Percentiles rank a stretch among this genome's conserved stretches.
phyloP scores from a whole-genome alignment of 768 basidiomycete species.

The Boletus vermiculosoides region DNA sequence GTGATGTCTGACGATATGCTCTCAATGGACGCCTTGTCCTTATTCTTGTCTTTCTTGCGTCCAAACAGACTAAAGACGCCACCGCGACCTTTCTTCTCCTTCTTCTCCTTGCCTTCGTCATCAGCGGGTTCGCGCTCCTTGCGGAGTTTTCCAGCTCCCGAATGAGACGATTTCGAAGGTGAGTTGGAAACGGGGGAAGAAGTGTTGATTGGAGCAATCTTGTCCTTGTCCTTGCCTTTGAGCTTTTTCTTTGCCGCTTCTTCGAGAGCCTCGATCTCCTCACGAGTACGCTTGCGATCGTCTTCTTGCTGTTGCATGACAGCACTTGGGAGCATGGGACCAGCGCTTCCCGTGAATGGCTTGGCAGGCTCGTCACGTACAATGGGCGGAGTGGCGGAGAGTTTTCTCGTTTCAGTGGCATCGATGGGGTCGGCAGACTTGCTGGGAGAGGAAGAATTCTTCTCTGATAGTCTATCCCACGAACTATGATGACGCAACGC shows the following conservation, averaged over 20 bases:
- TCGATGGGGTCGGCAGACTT: constrained; percentile 63
- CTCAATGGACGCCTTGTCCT: constrained; percentile 53
- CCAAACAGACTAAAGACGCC: constrained; percentile 79
- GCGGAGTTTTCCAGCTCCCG: constrained; percentile 37
- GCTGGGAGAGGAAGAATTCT: constrained; percentile 23
- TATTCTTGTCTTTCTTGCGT: constrained; percentile 73
- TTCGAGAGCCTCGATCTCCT: constrained; percentile 47
- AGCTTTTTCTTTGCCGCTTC: constrained; percentile 49
- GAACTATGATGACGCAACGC: constrained; percentile 44
- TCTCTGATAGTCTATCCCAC: constrained; percentile 45
- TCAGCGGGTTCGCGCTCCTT: constrained; percentile 46
- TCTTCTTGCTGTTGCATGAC: constrained; percentile 49
- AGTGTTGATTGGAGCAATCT: constrained; percentile 33
- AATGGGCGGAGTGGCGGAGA: constrained; percentile 76
- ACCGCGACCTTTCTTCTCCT: constrained; percentile 63
- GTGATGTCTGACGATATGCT: constrained; percentile 51
- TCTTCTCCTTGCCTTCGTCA: constrained; percentile 52
- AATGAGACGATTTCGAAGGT: constrained; percentile 11
- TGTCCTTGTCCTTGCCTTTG: constrained; percentile 50
- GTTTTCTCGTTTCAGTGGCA: constrained; percentile 68
- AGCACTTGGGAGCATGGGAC: constrained; percentile 38
- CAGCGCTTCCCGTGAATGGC: constrained; percentile 11
- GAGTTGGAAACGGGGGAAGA: constrained; percentile 31
- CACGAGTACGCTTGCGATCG: constrained; percentile 51
- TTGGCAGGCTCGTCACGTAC: constrained; percentile 52